phyloP scores from a whole-genome alignment of 2,329 filamentous ascomycete genomes.

The Lecanicillium sp. region DNA sequence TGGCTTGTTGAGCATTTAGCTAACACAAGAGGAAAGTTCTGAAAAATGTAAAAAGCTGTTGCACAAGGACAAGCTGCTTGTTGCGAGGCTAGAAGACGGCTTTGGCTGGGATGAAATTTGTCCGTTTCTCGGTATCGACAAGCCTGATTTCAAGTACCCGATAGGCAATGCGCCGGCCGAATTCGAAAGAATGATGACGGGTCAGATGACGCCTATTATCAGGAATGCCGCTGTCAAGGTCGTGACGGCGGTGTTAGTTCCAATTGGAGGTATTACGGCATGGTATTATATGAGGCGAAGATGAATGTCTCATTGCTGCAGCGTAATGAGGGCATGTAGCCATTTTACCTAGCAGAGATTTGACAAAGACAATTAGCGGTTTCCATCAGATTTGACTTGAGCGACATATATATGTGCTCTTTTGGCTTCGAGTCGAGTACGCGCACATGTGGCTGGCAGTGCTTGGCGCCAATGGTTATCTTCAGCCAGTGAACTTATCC shows the following conservation, averaged over 20 bases:
- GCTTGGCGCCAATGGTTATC: too few relatives aligned
- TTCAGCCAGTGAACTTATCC: too few relatives aligned
- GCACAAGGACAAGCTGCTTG: conserved; percentile 19
- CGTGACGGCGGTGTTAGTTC: conserved; percentile 1
- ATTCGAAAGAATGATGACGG: conserved; percentile 14
- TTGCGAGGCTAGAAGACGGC: conserved; percentile 23
- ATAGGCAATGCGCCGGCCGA: conserved; percentile 19
- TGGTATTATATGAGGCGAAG: conserved; percentile 7
- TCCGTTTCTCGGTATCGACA: conserved; percentile 19
- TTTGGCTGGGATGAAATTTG: conserved; percentile 28
- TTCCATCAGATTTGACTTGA: too few relatives aligned
- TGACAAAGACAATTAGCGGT: too few relatives aligned
- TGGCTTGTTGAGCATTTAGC: background rate
- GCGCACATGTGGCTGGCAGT: too few relatives aligned
- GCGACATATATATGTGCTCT: too few relatives aligned
- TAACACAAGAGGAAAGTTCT: conserved; percentile 16
- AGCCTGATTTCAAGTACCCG: conserved; percentile 21
- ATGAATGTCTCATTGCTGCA: too few relatives aligned
- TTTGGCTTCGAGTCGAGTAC: too few relatives aligned
- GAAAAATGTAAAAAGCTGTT: conserved; percentile 16
- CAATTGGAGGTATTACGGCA: conserved; percentile 1
- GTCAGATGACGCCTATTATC: background rate
- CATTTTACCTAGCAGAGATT: too few relatives aligned
- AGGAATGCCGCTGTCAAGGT: background rate
- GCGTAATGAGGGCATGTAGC: too few relatives aligned